Evolutionary conservation across 352 stramenopile genomes (phyloP).

Genomic region (Pythium coloratum): DNA sequence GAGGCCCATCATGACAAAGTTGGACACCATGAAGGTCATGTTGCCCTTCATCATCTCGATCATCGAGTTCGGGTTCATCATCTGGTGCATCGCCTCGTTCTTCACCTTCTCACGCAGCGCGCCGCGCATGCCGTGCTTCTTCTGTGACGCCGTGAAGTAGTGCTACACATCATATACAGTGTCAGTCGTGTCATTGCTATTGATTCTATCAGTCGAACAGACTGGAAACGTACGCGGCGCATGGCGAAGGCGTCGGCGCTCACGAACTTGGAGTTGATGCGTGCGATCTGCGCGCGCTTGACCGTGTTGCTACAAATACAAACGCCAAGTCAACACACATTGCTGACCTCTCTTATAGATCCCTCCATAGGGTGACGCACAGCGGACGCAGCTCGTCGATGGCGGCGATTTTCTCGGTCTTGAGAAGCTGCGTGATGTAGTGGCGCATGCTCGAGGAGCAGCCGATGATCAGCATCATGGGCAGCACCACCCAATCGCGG

Average conservation of each 20-base stretch:
- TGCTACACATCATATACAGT: constrained; percentile 36
- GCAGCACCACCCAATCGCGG: constrained; percentile 96
- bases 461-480: constrained; percentile 95
- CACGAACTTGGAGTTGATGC: constrained; percentile 91
- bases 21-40: constrained; percentile 98
- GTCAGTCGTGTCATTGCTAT: background rate
- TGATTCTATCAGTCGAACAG: background rate
- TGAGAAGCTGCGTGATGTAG: constrained; percentile 84
- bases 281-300: constrained; percentile 76
- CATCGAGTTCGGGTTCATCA: constrained; percentile 96
- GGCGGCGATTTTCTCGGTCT: constrained; percentile 77
- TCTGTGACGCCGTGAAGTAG: constrained; percentile 88
- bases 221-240: constrained; percentile 65
- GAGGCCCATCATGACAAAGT: constrained; percentile 99
- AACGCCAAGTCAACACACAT: background rate
- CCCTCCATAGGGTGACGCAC: constrained; percentile 28
- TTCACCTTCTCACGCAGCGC: constrained; percentile 87
- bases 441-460: constrained; percentile 84
- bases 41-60: constrained; percentile 99
- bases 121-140: constrained; percentile 86
- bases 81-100: constrained; percentile 91
- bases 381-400: constrained; percentile 79
- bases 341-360: background rate
- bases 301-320: constrained; percentile 74
- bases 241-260: constrained; percentile 80